Evolutionary conservation across 768 basidiomycete genomes (phyloP).

Genomic region (Leccinum barrowsii): DNA sequence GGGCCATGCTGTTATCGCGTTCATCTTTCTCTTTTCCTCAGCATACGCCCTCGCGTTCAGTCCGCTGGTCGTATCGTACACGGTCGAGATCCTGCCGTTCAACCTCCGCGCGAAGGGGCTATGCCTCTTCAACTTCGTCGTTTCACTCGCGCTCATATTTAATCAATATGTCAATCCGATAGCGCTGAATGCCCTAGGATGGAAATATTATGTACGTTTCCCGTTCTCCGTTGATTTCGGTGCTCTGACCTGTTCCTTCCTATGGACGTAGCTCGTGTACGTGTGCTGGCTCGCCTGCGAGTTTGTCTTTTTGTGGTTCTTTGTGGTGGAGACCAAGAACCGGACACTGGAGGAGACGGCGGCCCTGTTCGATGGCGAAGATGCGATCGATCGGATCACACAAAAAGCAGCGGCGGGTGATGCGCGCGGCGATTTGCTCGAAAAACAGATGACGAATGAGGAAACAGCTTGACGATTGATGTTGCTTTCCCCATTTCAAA

Average conservation of each 20-base stretch:
- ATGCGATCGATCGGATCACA: slow-evolving; percentile 16
- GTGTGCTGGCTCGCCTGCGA: slow-evolving; percentile 19
- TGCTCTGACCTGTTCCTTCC: neutral
- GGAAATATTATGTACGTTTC: slow-evolving; percentile 42
- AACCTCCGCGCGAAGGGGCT: slow-evolving; percentile 78
- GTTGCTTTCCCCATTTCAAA: no score
- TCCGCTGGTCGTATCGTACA: slow-evolving; percentile 61
- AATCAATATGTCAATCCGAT: slow-evolving; percentile 80
- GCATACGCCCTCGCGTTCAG: slow-evolving; percentile 71
- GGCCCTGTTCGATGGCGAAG: slow-evolving; percentile 66
- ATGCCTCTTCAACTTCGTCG: slow-evolving; percentile 66
- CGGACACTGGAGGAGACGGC: slow-evolving; percentile 72
- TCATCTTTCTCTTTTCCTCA: slow-evolving; percentile 57
- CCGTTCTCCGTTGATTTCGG: neutral
- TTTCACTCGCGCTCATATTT: slow-evolving; percentile 67
- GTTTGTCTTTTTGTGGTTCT: slow-evolving; percentile 12
- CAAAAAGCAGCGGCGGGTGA: slow-evolving; percentile 9
- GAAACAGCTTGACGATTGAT: neutral
- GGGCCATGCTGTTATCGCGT: slow-evolving; percentile 45
- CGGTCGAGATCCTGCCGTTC: slow-evolving; percentile 79
- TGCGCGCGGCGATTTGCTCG: neutral
- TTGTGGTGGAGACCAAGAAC: slow-evolving; percentile 22
- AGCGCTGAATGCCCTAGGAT: slow-evolving; percentile 52
- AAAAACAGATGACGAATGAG: slow-evolving; percentile 4
- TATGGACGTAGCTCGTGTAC: slow-evolving; percentile 14